Base-by-base conservation (phyloP, 192 early-diverging fungal genomes). In the Entomortierella chlamydospora region DNA sequence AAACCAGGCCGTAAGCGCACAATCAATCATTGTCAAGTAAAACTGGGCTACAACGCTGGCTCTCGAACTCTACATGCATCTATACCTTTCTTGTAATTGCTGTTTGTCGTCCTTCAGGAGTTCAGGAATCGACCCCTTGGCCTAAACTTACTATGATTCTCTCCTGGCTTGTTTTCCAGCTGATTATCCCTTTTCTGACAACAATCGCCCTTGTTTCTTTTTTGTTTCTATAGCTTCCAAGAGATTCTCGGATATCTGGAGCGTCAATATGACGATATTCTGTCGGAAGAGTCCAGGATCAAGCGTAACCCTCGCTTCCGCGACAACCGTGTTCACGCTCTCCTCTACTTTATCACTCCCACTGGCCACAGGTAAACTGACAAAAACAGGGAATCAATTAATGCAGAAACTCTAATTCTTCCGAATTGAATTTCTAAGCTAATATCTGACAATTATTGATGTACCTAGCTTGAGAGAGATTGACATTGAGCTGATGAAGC, bases 311-410 rank as follows among this genome's bases (percentile, higher is more conserved):
- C 91, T 61, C 88, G 96, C 81, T 98, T 97, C 88, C 70, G 82
- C 30, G 98, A 99, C 84, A 94, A 95, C 86, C 91, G 98, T 58
- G 90, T 99, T 33, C 98, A 99, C 77, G 94, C 93, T 17, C 88
- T 98, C 26, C 86, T 99, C 60, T 99, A 99, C 89, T 99, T 99
- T 82, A 97, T 99, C 70, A 89, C 93, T 34, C 97, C 98, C 23
- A 96, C 96, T 39, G 98, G 98, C 34, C 97, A 98, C 87, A 88
- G 93, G 87, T 89, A 37, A 37, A 37, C n/a, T n/a, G 34, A 37
- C 4, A 7, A 10, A 37, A 4, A 4, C 34, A 37, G 10, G 34
- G 34, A n/a, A n/a, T 10, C 34, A 37, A 37, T 37, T 37, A 10
- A 37, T 7, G 34, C 10, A 37, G 34, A 10, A 37, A 10, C 34